These are phyloP conservation scores for Zygosaccharomyces sapae DNA, from an alignment of 1,139 yeast genomes.

Conservation along the genomic window DNA sequence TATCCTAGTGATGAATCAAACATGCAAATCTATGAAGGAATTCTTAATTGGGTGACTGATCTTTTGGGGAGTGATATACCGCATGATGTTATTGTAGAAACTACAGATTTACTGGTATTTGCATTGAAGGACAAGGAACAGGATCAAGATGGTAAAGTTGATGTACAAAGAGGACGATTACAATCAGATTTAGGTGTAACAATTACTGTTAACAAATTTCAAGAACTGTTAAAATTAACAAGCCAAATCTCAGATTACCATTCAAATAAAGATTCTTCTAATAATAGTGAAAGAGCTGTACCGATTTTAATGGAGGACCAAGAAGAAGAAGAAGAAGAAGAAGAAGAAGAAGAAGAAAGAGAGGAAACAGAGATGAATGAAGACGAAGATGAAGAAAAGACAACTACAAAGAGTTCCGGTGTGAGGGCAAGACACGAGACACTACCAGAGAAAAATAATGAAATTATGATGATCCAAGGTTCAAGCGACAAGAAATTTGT, in stretches of 20 bases:
- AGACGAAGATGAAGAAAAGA: constrained; percentile 31
- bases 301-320: constrained; percentile 36
- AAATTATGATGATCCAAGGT: constrained; percentile 9
- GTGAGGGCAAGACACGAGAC: constrained; percentile 10
- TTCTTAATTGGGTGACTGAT: constrained; percentile 48
- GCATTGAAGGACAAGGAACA: constrained; percentile 45
- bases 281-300: constrained; percentile 26
- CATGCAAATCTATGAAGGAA: constrained; percentile 42
- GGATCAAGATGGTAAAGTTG: constrained; percentile 39
- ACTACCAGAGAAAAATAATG: constrained; percentile 3
- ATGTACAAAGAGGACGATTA: constrained; percentile 38
- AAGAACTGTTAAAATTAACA: constrained; percentile 49
- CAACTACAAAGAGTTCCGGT: constrained; percentile 4
- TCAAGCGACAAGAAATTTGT: constrained; percentile 13
- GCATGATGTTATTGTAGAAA: constrained; percentile 50
- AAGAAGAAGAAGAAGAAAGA: constrained; percentile 28
- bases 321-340: constrained; percentile 35
- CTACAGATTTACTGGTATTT: constrained; percentile 63
- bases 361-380: constrained; percentile 27
- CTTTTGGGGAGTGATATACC: constrained; percentile 54
- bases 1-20: constrained; percentile 50
- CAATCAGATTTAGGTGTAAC: constrained; percentile 47
- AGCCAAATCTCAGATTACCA: constrained; percentile 51
- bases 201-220: constrained; percentile 49
- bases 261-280: constrained; percentile 28